phyloP scores from a whole-genome alignment of 208 protist species.

The Borovskyia barvae region DNA sequence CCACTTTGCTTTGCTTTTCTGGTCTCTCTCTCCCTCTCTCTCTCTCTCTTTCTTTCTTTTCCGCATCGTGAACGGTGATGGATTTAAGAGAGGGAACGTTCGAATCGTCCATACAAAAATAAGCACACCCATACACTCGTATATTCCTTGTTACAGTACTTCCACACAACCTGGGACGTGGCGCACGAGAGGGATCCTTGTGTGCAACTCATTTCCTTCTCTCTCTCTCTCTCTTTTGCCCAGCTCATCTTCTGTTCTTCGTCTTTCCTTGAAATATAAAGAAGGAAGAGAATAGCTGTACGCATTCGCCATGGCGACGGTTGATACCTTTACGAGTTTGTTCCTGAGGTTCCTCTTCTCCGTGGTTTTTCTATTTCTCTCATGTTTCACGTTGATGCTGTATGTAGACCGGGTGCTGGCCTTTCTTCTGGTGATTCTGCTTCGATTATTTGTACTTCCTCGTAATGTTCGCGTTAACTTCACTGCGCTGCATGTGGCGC shows the following conservation, averaged over 20 bases:
- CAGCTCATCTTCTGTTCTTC: slow-evolving; percentile 6
- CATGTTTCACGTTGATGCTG: slow-evolving; percentile 60
- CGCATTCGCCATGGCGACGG: neutral
- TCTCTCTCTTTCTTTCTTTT: slow-evolving; percentile 4
- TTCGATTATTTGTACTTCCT: slow-evolving; percentile 65
- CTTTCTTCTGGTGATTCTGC: slow-evolving; percentile 38
- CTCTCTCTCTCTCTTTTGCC: slow-evolving; percentile 2
- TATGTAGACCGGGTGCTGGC: slow-evolving; percentile 54
- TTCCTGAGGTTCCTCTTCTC: slow-evolving; percentile 79
- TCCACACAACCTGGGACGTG: too few relatives aligned
- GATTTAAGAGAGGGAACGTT: neutral
- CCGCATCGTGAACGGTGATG: neutral
- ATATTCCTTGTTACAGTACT: too few relatives aligned
- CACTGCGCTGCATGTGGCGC: slow-evolving; percentile 53
- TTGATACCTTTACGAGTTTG: slow-evolving; percentile 31
- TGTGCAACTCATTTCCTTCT: neutral
- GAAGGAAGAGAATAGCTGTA: neutral
- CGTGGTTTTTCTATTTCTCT: slow-evolving; percentile 62
- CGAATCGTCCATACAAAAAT: too few relatives aligned
- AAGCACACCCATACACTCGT: neutral
- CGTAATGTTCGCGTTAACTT: slow-evolving; percentile 52
- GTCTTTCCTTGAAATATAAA: neutral
- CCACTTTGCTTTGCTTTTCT: neutral
- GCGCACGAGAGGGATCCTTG: too few relatives aligned
- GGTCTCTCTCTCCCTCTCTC: neutral